phyloP scores from a whole-genome alignment of 345 rosid genomes.

The rapeseed (Brassica napus) region DNA sequence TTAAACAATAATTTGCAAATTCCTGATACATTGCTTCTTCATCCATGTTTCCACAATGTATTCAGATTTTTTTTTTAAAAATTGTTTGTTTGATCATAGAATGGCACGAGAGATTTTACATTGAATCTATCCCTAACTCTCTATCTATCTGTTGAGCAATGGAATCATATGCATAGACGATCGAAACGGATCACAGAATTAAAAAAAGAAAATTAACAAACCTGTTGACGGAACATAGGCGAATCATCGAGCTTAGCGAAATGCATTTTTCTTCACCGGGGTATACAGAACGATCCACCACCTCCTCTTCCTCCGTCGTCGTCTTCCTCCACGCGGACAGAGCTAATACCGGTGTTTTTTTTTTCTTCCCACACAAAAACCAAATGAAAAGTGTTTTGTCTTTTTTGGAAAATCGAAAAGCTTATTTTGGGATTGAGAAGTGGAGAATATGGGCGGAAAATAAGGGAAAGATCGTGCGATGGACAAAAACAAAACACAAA shows the following conservation, averaged over 20 bases:
- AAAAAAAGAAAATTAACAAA: not conserved
- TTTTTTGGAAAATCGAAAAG: conserved; percentile 16
- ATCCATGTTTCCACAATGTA: not conserved
- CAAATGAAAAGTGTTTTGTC: not conserved
- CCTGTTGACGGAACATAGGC: conserved; percentile 90
- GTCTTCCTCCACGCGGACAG: conserved; percentile 10
- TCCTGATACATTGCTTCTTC: too few relatives aligned
- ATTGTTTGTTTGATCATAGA: conserved; percentile 6
- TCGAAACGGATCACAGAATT: not conserved
- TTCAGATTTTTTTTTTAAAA: not conserved
- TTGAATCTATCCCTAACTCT: not conserved
- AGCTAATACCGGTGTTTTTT: conserved; percentile 14
- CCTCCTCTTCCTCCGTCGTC: not conserved
- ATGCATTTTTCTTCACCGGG: conserved; percentile 42
- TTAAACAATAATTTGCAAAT: too few relatives aligned
- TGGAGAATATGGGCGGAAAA: conserved; percentile 37
- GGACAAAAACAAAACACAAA: not conserved
- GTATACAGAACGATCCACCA: conserved; percentile 16
- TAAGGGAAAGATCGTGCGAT: conserved; percentile 38
- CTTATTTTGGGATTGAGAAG: conserved; percentile 30
- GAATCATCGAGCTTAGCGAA: conserved; percentile 83
- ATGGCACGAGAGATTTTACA: not conserved
- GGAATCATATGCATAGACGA: not conserved
- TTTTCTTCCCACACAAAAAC: not conserved
- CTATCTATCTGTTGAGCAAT: not conserved